Conservation (phyloP, 2,329 filamentous ascomycete genomes). For the Diaporthe capsici region DNA sequence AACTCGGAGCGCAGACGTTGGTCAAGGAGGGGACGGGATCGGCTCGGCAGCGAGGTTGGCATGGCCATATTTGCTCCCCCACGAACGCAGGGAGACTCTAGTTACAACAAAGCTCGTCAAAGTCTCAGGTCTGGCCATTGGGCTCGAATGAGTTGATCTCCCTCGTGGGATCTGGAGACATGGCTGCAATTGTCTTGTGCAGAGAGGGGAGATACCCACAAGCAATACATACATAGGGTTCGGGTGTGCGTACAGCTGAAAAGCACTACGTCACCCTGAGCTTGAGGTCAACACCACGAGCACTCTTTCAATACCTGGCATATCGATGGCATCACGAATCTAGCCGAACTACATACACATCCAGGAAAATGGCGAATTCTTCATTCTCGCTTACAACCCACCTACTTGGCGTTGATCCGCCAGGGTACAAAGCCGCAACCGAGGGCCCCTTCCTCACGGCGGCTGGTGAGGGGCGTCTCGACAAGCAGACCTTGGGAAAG, state of each 20-base stretch:
- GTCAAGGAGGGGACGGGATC: background rate
- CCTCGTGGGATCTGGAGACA: background rate
- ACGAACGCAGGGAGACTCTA: background rate
- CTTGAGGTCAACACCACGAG: background rate
- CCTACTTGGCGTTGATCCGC: constrained; percentile 64
- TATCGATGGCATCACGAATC: background rate
- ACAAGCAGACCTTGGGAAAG: constrained; percentile 67
- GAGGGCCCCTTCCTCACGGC: constrained; percentile 76
- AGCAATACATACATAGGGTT: constrained; percentile 8
- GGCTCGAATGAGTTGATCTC: background rate
- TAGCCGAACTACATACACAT: background rate
- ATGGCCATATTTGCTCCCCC: background rate
- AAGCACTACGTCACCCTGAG: background rate
- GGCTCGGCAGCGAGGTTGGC: background rate
- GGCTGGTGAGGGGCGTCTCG: constrained; percentile 73
- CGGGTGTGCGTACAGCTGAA: constrained; percentile 11
- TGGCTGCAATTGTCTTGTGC: background rate
- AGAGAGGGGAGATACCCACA: background rate
- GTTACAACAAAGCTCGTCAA: background rate
- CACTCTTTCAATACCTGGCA: background rate
- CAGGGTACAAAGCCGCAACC: constrained; percentile 69
- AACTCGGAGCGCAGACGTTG: background rate
- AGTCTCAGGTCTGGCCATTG: background rate
- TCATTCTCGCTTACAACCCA: constrained; percentile 66
- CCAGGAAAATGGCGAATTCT: background rate